A percentile compares a stretch with the other conserved stretches of the same genome.
These are phyloP conservation scores for Terfezia boudieri DNA, from an alignment of 495 filamentous ascomycete genomes.

Conservation along the genomic window DNA sequence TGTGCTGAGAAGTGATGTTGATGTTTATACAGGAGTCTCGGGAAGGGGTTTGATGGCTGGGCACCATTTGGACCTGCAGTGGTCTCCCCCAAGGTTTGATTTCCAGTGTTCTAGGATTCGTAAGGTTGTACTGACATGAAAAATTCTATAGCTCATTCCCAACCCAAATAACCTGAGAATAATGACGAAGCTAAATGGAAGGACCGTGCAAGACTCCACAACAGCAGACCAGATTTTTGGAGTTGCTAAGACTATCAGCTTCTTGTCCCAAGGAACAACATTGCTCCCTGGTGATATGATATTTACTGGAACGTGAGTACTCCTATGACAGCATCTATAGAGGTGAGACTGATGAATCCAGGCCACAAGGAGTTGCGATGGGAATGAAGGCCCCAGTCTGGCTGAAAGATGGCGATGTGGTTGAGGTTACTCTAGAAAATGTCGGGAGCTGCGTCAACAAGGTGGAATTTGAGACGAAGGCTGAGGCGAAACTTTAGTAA, in stretches of 20 bases:
- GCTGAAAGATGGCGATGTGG: constrained; percentile 61
- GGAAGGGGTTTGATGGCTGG: constrained; percentile 78
- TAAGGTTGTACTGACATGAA: not conserved
- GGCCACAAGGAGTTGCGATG: constrained; percentile 60
- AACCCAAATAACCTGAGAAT: constrained; percentile 48
- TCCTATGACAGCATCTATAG: not conserved
- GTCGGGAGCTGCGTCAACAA: constrained; percentile 51
- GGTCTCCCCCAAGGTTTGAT: constrained; percentile 35
- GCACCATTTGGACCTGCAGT: constrained; percentile 72
- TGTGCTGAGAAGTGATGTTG: no score
- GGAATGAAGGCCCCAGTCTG: constrained; percentile 49
- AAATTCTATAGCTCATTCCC: constrained; percentile 25
- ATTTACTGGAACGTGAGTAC: constrained; percentile 61
- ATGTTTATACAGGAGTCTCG: constrained; percentile 24
- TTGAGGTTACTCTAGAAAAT: constrained; percentile 48
- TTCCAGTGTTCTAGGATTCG: not conserved
- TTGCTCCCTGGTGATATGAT: constrained; percentile 60
- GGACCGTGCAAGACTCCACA: constrained; percentile 45
- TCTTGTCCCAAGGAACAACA: constrained; percentile 57
- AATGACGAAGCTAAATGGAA: constrained; percentile 43
- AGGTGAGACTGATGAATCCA: constrained; percentile 11
- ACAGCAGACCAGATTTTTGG: constrained; percentile 70
- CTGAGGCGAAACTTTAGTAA: constrained; percentile 25
- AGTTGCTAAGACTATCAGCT: constrained; percentile 48
- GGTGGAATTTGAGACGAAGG: constrained; percentile 36